These are phyloP conservation scores for Trichoderma asperelloides DNA, from an alignment of 495 filamentous ascomycete genomes.

Conservation along the genomic window DNA sequence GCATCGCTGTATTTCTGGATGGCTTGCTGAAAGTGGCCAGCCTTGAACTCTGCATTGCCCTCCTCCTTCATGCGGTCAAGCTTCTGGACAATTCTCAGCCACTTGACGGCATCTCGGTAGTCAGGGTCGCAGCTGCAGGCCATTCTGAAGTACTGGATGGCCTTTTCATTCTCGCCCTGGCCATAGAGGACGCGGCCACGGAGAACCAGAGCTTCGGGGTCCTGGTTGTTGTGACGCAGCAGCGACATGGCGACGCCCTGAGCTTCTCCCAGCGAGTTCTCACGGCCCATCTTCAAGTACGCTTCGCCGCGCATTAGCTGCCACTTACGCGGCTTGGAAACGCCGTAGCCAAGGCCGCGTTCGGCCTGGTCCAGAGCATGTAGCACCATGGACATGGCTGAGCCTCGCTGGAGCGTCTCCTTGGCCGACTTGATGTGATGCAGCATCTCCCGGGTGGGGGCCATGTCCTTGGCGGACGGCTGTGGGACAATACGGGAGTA, in stretches of 20 bases:
- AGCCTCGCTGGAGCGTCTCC: slow-evolving; percentile 60
- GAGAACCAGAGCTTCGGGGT: slow-evolving; percentile 88
- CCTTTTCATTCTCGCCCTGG: slow-evolving; percentile 90
- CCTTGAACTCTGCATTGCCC: slow-evolving; percentile 84
- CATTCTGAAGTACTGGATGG: slow-evolving; percentile 83
- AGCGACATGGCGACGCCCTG: slow-evolving; percentile 85
- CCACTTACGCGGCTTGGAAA: slow-evolving; percentile 82
- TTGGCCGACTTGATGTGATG: slow-evolving; percentile 74
- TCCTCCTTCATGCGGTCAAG: slow-evolving; percentile 91
- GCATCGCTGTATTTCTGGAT: slow-evolving; percentile 78
- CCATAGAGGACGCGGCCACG: slow-evolving; percentile 81
- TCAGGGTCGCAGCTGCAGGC: slow-evolving; percentile 89
- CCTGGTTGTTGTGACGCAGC: slow-evolving; percentile 74
- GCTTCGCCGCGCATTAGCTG: slow-evolving; percentile 86
- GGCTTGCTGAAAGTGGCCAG: slow-evolving; percentile 65
- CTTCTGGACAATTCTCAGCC: slow-evolving; percentile 77
- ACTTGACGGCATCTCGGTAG: slow-evolving; percentile 73
- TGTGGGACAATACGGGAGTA: slow-evolving; percentile 63
- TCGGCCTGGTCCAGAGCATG: slow-evolving; percentile 88
- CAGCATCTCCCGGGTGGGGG: slow-evolving; percentile 71
- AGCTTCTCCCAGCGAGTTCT: slow-evolving; percentile 80
- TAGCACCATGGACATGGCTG: slow-evolving; percentile 78
- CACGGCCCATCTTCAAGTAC: slow-evolving; percentile 85
- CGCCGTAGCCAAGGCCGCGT: slow-evolving; percentile 60
- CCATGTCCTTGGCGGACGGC: slow-evolving; percentile 72